phyloP scores from a whole-genome alignment of 176 grass and related monocot genomes.

The Tillandsia leiboldiana region DNA sequence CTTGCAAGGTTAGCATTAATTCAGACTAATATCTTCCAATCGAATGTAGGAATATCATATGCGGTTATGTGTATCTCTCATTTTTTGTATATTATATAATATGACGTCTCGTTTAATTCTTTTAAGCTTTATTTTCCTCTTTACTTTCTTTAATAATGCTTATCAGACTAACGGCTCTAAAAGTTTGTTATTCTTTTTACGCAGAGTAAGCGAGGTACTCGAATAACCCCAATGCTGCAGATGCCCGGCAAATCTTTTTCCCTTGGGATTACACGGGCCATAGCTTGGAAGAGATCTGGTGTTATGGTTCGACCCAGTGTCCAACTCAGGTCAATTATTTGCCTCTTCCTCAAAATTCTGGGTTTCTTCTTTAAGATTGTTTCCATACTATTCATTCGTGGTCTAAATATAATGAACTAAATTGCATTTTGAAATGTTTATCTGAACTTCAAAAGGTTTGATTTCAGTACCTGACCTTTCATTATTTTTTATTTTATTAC shows the following conservation, averaged over 20 bases:
- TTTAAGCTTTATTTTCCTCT: background rate
- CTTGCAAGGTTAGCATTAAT: conserved; percentile 51
- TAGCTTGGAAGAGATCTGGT: conserved; percentile 51
- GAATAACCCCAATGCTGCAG: conserved; percentile 49
- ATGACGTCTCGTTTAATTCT: no score
- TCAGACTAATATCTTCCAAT: background rate
- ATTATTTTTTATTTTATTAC: no score
- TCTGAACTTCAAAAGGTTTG: no score
- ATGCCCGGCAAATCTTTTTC: conserved; percentile 80
- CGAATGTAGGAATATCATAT: no score
- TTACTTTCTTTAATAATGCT: conserved; percentile 1
- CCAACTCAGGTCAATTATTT: conserved; percentile 59
- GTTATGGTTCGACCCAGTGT: conserved; percentile 56
- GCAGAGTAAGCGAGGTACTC: conserved; percentile 51
- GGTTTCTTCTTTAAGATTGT: no score
- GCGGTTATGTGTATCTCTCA: no score
- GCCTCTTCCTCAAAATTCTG: background rate
- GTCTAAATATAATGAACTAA: no score
- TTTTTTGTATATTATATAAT: no score
- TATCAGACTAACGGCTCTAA: background rate
- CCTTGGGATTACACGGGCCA: conserved; percentile 40
- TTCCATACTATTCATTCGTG: no score
- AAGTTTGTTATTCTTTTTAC: conserved; percentile 14
- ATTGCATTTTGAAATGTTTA: no score
- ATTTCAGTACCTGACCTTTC: no score